Base-by-base conservation (phyloP, 257 asterid genomes). In the Ocimum tenuiflorum region DNA sequence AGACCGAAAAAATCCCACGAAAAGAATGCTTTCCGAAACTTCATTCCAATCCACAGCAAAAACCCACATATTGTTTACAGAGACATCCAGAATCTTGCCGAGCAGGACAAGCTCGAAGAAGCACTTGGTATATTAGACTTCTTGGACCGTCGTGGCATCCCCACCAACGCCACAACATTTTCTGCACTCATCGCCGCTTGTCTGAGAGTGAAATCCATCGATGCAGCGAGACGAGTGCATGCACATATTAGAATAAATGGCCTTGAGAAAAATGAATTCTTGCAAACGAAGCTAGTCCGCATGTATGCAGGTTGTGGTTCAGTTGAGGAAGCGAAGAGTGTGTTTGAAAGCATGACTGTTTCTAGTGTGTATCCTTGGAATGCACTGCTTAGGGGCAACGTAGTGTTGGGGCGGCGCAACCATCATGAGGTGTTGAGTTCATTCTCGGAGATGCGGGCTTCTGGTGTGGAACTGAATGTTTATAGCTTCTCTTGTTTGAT, bases 381-480 rank as follows among this genome's bases (percentile, higher is more conserved):
- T 43, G 99, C 97, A 0, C 76, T 89, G 72, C 97, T 89, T 36
- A 83, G 95, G 86, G 99, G 99, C 3, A 87, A 79, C 72, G 95
- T 92, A 60, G 60, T 89, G 48, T 27, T 76, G 79, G 99, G 99
- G 36, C 77, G 80, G 56, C 81, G 80, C 8, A 82, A 75, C 17
- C 63, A 84, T 73, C 60, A 57, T 1, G 91, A 88, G 17, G 83
- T 82, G 8, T 52, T 83, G 71, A 78, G 63, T 39, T 78, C 91
- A 0, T 86, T 87, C 67, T 72, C 60, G 15, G 91, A 86, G 67
- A 92, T 90, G 99, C 68, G 92, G 57, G 81, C 71, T 43, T 67
- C 78, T n/a, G 91, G 90, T n/a, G 83, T 92, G 57, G 91, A 88
- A 39, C 65, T 81, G 83, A 85, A 92, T 73, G 91, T 80, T 57